Evolutionary conservation across 345 rosid species (phyloP).

Genomic region (Anacardium occidentale): DNA sequence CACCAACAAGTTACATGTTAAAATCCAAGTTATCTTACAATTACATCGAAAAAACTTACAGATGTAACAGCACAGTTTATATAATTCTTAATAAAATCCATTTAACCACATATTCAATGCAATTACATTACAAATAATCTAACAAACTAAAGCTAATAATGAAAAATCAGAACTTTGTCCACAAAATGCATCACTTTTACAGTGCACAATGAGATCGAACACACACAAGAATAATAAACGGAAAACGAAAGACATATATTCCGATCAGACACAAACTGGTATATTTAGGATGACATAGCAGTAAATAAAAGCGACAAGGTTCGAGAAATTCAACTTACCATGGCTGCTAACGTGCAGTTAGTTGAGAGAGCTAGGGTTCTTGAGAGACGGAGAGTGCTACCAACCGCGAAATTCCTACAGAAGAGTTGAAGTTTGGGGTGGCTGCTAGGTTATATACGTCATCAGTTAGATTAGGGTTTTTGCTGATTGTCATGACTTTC

Average conservation of each 20-base stretch:
- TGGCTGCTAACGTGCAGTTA: slow-evolving; percentile 16
- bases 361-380: background rate
- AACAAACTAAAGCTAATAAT: too few relatives aligned
- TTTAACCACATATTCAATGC: too few relatives aligned
- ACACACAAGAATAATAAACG: background rate
- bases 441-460: slow-evolving; percentile 15
- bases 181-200: too few relatives aligned
- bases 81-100: too few relatives aligned
- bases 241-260: background rate
- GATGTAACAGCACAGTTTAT: background rate
- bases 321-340: slow-evolving; percentile 20
- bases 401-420: slow-evolving; percentile 14
- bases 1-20: background rate
- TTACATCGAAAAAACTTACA: background rate
- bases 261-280: background rate
- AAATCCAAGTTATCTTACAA: background rate
- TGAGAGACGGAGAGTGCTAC: background rate
- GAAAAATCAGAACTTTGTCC: too few relatives aligned
- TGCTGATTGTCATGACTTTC: background rate
- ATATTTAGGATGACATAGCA: background rate
- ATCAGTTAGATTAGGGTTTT: slow-evolving; percentile 18
- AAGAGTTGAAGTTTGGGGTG: background rate
- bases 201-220: background rate
- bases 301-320: background rate
- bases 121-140: too few relatives aligned